Evolutionary conservation across 2,329 filamentous ascomycete genomes (phyloP).

Genomic region (Phialophora macrospora): DNA sequence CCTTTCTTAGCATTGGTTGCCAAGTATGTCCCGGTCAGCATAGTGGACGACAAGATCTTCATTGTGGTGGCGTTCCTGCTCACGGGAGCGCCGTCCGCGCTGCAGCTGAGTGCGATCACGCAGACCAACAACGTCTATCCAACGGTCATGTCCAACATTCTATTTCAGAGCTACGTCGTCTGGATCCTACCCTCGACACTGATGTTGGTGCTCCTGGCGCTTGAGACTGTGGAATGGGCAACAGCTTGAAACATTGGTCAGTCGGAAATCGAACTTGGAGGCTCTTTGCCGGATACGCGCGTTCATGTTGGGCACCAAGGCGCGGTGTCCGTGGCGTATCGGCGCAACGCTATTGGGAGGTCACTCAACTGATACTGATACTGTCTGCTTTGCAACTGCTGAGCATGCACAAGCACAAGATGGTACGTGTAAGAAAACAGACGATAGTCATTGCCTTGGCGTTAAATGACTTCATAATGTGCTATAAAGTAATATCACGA

Average conservation of each 20-base stretch:
- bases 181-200: constrained; percentile 97
- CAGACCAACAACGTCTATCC: constrained; percentile 98
- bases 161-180: constrained; percentile 96
- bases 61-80: constrained; percentile 97
- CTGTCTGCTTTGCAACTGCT: neutral
- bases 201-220: constrained; percentile 83
- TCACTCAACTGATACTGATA: constrained; percentile 10
- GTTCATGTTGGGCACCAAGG: constrained; percentile 7
- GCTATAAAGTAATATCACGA: constrained; percentile 8
- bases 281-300: neutral
- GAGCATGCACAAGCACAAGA: constrained; percentile 12
- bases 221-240: constrained; percentile 93
- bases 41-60: constrained; percentile 96
- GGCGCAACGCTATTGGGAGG: neutral
- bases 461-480: constrained; percentile 26
- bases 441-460: constrained; percentile 16
- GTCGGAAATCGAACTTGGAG: neutral
- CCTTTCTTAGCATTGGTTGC: constrained; percentile 84
- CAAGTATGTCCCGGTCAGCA: constrained; percentile 90
- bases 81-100: constrained; percentile 86
- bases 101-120: constrained; percentile 97
- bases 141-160: constrained; percentile 85
- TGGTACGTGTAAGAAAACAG: constrained; percentile 5
- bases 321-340: constrained; percentile 4
- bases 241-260: constrained; percentile 18